These are phyloP conservation scores for Debaryomyces nepalensis DNA, from an alignment of 1,139 yeast genomes.

Conservation along the genomic window DNA sequence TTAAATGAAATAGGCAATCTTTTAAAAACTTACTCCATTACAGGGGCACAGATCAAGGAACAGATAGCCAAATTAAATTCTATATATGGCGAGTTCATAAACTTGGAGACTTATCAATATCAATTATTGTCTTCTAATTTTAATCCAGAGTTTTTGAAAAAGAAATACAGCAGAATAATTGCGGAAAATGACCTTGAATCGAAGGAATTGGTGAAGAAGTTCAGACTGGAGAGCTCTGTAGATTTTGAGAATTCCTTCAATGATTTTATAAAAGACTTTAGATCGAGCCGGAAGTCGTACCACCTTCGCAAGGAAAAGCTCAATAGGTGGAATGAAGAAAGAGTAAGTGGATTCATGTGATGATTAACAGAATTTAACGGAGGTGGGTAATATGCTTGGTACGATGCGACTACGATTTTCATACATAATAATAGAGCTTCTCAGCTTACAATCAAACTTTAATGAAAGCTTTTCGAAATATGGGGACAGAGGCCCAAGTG, in stretches of 20 bases:
- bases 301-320: conserved; percentile 63
- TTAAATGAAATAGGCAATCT: conserved; percentile 30
- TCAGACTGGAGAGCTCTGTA: conserved; percentile 13
- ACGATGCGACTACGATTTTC: no score
- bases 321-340: conserved; percentile 66
- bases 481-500: no score
- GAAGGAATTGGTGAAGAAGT: conserved; percentile 21
- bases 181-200: conserved; percentile 31
- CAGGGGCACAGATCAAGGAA: conserved; percentile 30
- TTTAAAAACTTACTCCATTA: conserved; percentile 32
- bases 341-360: conserved; percentile 57
- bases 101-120: conserved; percentile 45
- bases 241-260: conserved; percentile 23
- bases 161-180: conserved; percentile 34
- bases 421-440: no score
- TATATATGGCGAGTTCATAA: conserved; percentile 38
- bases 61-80: conserved; percentile 32
- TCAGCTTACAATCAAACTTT: no score
- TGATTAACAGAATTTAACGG: no score
- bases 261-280: conserved; percentile 49
- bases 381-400: no score
- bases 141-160: conserved; percentile 36
- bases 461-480: no score
- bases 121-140: conserved; percentile 45
- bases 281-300: conserved; percentile 48